Conservation (phyloP, 148 eudicot species). For the Nepenthes gracilis region DNA sequence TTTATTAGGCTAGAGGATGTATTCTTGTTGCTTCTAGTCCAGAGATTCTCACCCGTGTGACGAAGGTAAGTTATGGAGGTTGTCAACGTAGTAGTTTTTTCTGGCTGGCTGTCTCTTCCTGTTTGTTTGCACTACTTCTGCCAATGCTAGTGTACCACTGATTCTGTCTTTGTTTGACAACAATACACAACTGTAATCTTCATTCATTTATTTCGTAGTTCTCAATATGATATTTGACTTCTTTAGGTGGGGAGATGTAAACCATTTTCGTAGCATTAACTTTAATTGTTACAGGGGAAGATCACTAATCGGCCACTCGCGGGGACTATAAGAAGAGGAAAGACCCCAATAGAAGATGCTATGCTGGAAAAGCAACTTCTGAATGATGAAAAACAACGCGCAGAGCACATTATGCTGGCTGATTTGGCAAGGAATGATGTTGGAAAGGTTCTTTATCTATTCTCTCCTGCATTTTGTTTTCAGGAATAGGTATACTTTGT, state of each 20-base stretch:
- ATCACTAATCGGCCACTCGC: slow-evolving; percentile 94
- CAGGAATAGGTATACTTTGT: background rate
- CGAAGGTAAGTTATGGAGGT: slow-evolving; percentile 39
- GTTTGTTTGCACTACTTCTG: background rate
- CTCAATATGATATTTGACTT: background rate
- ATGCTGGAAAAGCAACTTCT: slow-evolving; percentile 84
- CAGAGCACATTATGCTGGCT: slow-evolving; percentile 98
- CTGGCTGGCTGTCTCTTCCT: background rate
- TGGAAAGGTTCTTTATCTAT: slow-evolving; percentile 51
- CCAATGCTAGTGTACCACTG: no score
- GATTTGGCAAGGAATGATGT: slow-evolving; percentile 99
- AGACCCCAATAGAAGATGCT: slow-evolving; percentile 79
- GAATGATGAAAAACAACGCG: slow-evolving; percentile 84
- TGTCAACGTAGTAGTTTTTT: background rate
- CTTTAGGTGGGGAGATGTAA: background rate
- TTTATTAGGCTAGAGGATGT: slow-evolving; percentile 85
- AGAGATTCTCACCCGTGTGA: slow-evolving; percentile 92
- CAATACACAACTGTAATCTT: background rate
- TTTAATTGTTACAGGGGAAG: slow-evolving; percentile 32
- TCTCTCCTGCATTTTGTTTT: background rate
- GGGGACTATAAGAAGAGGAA: slow-evolving; percentile 90
- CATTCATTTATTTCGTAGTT: background rate
- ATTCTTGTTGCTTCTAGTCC: slow-evolving; percentile 99
- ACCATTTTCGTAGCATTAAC: background rate
- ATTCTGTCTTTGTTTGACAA: no score